Evolutionary conservation across 176 grass and related monocot genomes (phyloP).

Genomic region (Rhynchospora pubera): DNA sequence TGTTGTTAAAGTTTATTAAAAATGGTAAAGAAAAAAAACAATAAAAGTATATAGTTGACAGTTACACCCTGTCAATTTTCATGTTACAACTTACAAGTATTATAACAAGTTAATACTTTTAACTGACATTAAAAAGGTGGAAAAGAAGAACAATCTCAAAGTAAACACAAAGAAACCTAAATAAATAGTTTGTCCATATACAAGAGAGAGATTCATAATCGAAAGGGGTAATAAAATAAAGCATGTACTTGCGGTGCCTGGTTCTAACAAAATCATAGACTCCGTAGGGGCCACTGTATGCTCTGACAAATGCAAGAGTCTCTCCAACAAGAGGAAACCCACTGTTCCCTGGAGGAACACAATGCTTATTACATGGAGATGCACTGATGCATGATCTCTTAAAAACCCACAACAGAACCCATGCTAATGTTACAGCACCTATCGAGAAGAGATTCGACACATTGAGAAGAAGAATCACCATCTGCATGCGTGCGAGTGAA

Average conservation of each 20-base stretch:
- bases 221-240: not conserved
- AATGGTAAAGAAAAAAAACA: not conserved
- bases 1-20: no score
- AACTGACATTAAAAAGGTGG: no score
- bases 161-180: no score
- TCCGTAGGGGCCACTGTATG: slow-evolving; percentile 50
- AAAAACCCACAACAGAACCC: not conserved
- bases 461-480: not conserved
- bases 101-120: no score
- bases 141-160: no score
- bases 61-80: no score
- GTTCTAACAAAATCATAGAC: slow-evolving; percentile 71
- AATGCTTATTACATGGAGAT: not conserved
- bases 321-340: slow-evolving; percentile 37
- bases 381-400: not conserved
- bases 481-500: not conserved
- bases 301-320: slow-evolving; percentile 57
- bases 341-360: slow-evolving; percentile 21
- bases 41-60: not conserved
- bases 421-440: slow-evolving; percentile 10
- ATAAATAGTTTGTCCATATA: no score
- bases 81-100: no score
- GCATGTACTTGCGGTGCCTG: slow-evolving; percentile 38
- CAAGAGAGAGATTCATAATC: not conserved
- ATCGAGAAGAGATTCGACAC: not conserved